Conservation (phyloP, 2,329 filamentous ascomycete species). For the Fusarium robinianum region DNA sequence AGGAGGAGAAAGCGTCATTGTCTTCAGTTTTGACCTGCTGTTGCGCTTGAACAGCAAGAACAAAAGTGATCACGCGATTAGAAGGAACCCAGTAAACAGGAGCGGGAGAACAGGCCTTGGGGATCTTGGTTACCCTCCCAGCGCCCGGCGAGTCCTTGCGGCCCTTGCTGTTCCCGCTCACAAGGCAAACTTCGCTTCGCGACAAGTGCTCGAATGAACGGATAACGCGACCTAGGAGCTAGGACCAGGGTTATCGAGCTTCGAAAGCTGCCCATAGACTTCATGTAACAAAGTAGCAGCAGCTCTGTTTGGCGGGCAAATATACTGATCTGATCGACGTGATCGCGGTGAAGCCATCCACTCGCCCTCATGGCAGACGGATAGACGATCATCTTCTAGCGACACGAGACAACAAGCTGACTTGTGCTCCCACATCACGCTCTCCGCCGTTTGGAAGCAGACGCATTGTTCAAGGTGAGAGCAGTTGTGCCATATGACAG, state of each 20-base stretch:
- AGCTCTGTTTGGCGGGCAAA: not conserved
- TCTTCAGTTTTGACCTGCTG: too few species aligned
- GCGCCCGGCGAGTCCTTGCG: not conserved
- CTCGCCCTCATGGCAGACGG: too few species aligned
- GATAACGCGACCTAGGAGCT: too few species aligned
- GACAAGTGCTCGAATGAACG: too few species aligned
- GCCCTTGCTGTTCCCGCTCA: not conserved
- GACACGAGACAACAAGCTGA: slow-evolving; percentile 6
- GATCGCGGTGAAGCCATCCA: too few species aligned
- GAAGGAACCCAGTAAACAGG: slow-evolving; percentile 1
- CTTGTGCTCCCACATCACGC: slow-evolving; percentile 22
- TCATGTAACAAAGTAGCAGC: too few species aligned
- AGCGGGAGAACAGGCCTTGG: slow-evolving; percentile 3
- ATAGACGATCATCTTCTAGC: not conserved
- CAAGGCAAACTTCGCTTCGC: slow-evolving; percentile 1
- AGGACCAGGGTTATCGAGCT: too few species aligned
- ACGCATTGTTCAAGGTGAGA: slow-evolving; percentile 5
- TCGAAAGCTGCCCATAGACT: too few species aligned
- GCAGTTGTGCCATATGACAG: slow-evolving; percentile 26
- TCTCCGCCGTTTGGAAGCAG: slow-evolving; percentile 12
- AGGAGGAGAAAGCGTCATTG: too few species aligned
- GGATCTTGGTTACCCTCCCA: slow-evolving; percentile 7
- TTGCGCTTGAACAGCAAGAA: too few species aligned
- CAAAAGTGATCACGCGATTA: slow-evolving; percentile 3
- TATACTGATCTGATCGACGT: slow-evolving; percentile 8